These are phyloP conservation scores for Termitomyces sp. DNA, from an alignment of 768 basidiomycete species.

Conservation along the genomic window DNA sequence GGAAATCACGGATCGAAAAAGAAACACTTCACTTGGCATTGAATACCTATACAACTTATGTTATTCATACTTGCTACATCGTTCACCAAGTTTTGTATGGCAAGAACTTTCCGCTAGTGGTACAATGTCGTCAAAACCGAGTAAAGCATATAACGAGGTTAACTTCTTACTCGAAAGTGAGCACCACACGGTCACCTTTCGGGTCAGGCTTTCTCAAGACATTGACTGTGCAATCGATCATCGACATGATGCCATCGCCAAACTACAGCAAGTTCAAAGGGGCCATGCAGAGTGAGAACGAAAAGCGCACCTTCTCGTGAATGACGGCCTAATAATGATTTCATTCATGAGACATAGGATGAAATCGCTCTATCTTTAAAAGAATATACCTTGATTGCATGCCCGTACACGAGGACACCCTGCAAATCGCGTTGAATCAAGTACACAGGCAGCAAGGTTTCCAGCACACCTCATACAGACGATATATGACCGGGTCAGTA, in stretches of 20 bases:
- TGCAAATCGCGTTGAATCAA: constrained; percentile 17
- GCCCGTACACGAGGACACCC: constrained; percentile 75
- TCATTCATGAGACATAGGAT: background rate
- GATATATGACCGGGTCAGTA: constrained; percentile 76
- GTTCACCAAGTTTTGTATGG: constrained; percentile 67
- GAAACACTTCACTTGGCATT: background rate
- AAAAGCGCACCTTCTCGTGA: constrained; percentile 59
- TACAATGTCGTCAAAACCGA: constrained; percentile 9
- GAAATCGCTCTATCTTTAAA: background rate
- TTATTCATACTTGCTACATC: background rate
- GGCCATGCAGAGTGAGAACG: background rate
- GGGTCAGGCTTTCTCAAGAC: constrained; percentile 69
- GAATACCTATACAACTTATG: background rate
- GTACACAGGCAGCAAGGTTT: background rate
- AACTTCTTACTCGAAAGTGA: constrained; percentile 77
- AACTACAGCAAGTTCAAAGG: constrained; percentile 40
- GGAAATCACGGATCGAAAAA: background rate
- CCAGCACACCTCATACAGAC: constrained; percentile 73
- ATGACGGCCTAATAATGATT: constrained; percentile 50
- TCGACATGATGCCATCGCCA: constrained; percentile 86
- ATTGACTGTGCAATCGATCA: constrained; percentile 78
- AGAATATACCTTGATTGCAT: constrained; percentile 65
- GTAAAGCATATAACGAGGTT: background rate
- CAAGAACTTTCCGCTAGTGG: constrained; percentile 81
- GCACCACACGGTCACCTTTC: constrained; percentile 73